Conservation (phyloP, 176 grass and related monocot genomes). For the Tillandsia fasciculata region DNA sequence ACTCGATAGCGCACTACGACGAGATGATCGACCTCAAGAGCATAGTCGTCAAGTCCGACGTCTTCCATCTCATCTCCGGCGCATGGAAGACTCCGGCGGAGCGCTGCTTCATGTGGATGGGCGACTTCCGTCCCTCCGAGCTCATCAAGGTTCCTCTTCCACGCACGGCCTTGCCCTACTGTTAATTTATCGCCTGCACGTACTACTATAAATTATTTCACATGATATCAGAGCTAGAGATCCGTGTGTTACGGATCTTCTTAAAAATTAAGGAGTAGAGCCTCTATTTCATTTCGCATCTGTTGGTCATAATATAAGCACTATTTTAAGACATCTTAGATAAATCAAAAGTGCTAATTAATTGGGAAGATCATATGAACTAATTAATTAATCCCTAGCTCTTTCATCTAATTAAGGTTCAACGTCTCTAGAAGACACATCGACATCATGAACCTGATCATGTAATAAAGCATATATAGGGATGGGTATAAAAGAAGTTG, state of each 20-base stretch:
- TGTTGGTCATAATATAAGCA: too few relatives aligned
- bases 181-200: background rate
- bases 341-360: too few relatives aligned
- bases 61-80: slow-evolving; percentile 96
- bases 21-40: slow-evolving; percentile 68
- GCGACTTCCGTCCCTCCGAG: slow-evolving; percentile 88
- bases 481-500: slow-evolving; percentile 11
- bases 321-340: too few relatives aligned
- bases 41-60: slow-evolving; percentile 60
- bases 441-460: background rate
- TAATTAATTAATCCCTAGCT: too few relatives aligned
- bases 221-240: too few relatives aligned
- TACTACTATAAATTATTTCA: too few relatives aligned
- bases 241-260: too few relatives aligned
- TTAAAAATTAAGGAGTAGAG: too few relatives aligned
- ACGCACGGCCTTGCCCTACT: slow-evolving; percentile 19
- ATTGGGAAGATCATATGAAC: too few relatives aligned
- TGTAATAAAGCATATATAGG: slow-evolving; percentile 20
- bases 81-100: slow-evolving; percentile 83
- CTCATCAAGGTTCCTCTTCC: slow-evolving; percentile 67
- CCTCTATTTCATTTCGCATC: too few relatives aligned
- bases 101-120: slow-evolving; percentile 99
- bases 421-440: background rate
- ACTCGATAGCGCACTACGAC: slow-evolving; percentile 71
- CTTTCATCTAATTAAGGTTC: background rate